Base-by-base conservation (phyloP, 1,139 yeast genomes). In the Meyerozyma sp. region DNA sequence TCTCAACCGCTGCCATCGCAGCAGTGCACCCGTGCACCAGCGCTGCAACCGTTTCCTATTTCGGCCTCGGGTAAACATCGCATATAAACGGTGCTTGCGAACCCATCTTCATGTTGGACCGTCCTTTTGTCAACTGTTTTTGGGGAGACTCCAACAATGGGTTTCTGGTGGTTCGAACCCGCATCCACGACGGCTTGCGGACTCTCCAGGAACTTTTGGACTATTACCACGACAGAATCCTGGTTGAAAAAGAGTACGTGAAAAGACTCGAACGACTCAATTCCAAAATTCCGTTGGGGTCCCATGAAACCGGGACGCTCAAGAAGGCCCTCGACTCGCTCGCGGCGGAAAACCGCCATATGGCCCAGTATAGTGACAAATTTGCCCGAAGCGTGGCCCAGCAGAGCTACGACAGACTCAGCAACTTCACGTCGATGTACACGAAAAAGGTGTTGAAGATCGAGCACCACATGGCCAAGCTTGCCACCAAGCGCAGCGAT, bases 191-290 rank as follows among this genome's bases (percentile, higher is more conserved):
- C 44, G 73, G 75, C 77, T 7, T 47, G 10, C 40, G 44, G 28
- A 52, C 56, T 18, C 55, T 77, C 39, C 70, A 70, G 32, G 75
- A 73, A 37, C 59, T 79, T 29, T 56, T 70, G 10, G 66, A 64
- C 8, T 79, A 70, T 53, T 79, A 75, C 54, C 65, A 65, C 40
- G 81, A 77, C 45, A 59, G 83, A 39, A 67, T 77, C 2, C 67
- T 74, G 8, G 75, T 89, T 35, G 96, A 89, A 55, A 84, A 81
- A 49, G 96, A 89, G 18, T 86, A 86, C 56, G 67, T 81, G 40
- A 74, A 77, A 48, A 73, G 70, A 49, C 59, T 84, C 49, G 71
- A 66, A 36, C 63, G 69, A 25, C 65, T 89, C 21, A 69, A 86
- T 32, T 63, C 67, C 43, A 73, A 71, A 37, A 42, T 52, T 41